Percentiles rank a stretch among this genome's conserved stretches.
These are phyloP conservation scores for Penicillium sclerotigenum DNA, from an alignment of 2,329 filamentous ascomycete species.

Conservation along the genomic window DNA sequence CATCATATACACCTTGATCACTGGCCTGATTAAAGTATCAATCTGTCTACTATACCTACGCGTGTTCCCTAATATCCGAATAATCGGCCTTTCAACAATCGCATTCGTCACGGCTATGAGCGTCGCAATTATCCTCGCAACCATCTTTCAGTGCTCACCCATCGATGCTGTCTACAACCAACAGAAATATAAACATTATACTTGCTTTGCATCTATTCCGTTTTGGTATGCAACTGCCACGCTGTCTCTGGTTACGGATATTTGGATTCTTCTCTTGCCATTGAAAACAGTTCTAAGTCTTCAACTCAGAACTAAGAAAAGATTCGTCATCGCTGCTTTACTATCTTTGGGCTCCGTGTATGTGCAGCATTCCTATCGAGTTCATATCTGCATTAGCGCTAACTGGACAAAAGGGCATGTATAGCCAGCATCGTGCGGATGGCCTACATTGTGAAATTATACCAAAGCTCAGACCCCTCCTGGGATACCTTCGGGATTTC, in stretches of 20 bases:
- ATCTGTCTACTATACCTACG: background rate
- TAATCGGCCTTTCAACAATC: constrained; percentile 4
- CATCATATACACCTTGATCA: background rate
- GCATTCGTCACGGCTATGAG: constrained; percentile 10
- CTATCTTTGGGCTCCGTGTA: background rate
- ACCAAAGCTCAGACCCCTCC: constrained; percentile 7
- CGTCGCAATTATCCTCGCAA: constrained; percentile 8
- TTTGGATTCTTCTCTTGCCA: constrained; percentile 13
- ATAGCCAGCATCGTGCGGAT: constrained; percentile 11
- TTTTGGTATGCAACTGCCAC: constrained; percentile 10
- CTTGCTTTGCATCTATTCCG: background rate
- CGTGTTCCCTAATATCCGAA: constrained; percentile 1
- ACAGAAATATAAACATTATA: background rate
- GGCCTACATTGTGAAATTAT: constrained; percentile 12
- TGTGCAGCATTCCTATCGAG: too few relatives aligned
- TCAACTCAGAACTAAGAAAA: background rate
- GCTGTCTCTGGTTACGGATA: constrained; percentile 6
- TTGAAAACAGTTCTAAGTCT: background rate
- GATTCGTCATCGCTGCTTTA: background rate
- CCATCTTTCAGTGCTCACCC: constrained; percentile 8
- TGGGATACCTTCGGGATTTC: constrained; percentile 12
- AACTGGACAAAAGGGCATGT: constrained; percentile 6
- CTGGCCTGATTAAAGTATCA: background rate
- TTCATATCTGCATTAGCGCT: background rate
- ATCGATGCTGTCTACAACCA: background rate